These are phyloP conservation scores for Marasmius sp. DNA, from an alignment of 1,284 basidiomycete species.

Conservation along the genomic window DNA sequence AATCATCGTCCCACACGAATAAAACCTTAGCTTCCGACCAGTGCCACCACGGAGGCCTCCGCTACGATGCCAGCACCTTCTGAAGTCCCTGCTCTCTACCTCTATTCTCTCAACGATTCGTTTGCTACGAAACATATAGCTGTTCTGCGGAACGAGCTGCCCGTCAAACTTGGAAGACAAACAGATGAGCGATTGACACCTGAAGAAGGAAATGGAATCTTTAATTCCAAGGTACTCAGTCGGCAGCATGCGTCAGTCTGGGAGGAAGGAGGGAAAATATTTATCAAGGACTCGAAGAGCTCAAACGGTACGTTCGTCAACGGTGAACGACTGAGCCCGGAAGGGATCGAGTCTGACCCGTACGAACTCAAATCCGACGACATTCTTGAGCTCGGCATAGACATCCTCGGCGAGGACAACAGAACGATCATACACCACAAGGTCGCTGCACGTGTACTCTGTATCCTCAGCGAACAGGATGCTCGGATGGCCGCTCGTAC, in stretches of 20 bases:
- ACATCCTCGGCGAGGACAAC: slow-evolving; percentile 98
- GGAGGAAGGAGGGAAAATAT: slow-evolving; percentile 93
- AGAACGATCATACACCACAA: slow-evolving; percentile 98
- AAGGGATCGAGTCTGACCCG: slow-evolving; percentile 91
- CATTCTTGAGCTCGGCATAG: slow-evolving; percentile 94
- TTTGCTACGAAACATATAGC: slow-evolving; percentile 96
- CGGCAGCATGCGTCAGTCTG: slow-evolving; percentile 98
- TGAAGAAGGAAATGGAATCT: slow-evolving; percentile 93
- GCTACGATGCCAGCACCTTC: slow-evolving; percentile 40
- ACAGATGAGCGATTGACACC: slow-evolving; percentile 97
- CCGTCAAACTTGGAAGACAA: slow-evolving; percentile 94
- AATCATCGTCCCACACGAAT: too few relatives aligned
- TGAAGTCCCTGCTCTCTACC: slow-evolving; percentile 74
- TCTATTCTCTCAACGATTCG: slow-evolving; percentile 95
- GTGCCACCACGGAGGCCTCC: background rate
- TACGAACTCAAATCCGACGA: slow-evolving; percentile 95
- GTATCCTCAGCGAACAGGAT: slow-evolving; percentile 87
- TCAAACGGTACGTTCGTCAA: slow-evolving; percentile 99
- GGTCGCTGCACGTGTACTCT: slow-evolving; percentile 91
- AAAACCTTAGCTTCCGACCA: too few relatives aligned
- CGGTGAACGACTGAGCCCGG: slow-evolving; percentile 86
- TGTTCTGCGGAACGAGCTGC: slow-evolving; percentile 65
- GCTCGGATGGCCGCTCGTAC: slow-evolving; percentile 66
- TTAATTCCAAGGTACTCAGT: slow-evolving; percentile 96
- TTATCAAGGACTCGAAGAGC: slow-evolving; percentile 97